Evolutionary conservation across 2,329 filamentous ascomycete species (phyloP).

Genomic region (Clathrospora elynae): DNA sequence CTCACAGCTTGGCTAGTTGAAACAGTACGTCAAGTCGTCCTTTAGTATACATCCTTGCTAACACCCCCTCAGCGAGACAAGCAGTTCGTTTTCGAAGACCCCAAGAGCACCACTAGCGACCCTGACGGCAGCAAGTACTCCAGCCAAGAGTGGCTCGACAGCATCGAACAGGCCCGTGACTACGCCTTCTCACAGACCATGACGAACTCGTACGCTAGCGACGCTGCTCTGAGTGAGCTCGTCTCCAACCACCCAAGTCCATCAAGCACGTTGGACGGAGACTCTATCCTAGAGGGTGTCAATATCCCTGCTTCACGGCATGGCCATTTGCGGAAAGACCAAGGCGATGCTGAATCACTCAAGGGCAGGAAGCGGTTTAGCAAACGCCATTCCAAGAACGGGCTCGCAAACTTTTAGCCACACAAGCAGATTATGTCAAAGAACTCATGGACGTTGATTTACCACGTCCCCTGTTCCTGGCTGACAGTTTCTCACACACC

Average conservation of each 20-base stretch:
- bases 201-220: conserved; percentile 66
- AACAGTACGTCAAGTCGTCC: conserved; percentile 70
- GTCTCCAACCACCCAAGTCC: conserved; percentile 72
- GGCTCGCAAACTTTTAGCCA: conserved; percentile 81
- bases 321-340: conserved; percentile 55
- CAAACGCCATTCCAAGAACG: conserved; percentile 91
- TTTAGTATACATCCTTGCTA: not conserved
- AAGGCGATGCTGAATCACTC: conserved; percentile 58
- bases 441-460: not conserved
- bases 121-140: conserved; percentile 68
- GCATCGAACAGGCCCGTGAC: conserved; percentile 83
- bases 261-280: conserved; percentile 71
- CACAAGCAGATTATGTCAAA: not conserved
- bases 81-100: conserved; percentile 91
- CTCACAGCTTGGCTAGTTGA: conserved; percentile 88
- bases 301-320: conserved; percentile 60
- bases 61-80: conserved; percentile 71
- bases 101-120: conserved; percentile 71
- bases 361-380: conserved; percentile 75
- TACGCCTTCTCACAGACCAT: conserved; percentile 76
- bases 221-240: conserved; percentile 53
- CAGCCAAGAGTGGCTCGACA: conserved; percentile 91
- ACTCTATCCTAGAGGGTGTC: conserved; percentile 49
- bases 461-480: conserved; percentile 2
- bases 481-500: conserved; percentile 10